Percentiles rank a stretch among this genome's conserved stretches.
Evolutionary conservation across 140 eudicot genomes (phyloP).

Genomic region (Anethum foeniculum): DNA sequence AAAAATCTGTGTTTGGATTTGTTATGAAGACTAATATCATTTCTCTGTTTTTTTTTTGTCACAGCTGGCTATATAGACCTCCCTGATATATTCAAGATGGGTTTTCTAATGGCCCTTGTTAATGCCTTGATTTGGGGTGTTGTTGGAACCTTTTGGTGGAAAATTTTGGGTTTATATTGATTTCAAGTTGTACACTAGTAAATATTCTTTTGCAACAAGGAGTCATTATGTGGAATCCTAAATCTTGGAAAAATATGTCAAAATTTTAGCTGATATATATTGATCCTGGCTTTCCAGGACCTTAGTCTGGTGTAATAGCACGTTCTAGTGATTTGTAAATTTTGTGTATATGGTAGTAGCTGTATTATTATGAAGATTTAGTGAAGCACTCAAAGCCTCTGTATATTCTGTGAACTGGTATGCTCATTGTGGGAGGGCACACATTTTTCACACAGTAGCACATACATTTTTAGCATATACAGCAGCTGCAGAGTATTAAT

Average conservation of each 20-base stretch:
- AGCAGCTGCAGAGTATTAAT: too few species aligned
- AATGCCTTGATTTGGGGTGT: conserved; percentile 67
- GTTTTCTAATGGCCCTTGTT: conserved; percentile 62
- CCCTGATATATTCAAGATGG: conserved; percentile 64
- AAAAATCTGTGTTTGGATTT: neutral
- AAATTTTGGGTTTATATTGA: conserved; percentile 68
- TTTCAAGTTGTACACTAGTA: conserved; percentile 26
- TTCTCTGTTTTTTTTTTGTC: conserved; percentile 15
- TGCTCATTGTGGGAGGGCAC: neutral
- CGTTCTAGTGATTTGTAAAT: neutral
- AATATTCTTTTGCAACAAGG: neutral
- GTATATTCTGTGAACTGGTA: neutral
- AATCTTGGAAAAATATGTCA: neutral
- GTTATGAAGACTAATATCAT: neutral
- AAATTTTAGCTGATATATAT: neutral
- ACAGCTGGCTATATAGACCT: conserved; percentile 79
- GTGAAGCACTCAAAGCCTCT: neutral
- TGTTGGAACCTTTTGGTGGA: conserved; percentile 82
- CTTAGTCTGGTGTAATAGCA: neutral
- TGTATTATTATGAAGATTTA: neutral
- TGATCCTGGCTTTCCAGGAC: neutral
- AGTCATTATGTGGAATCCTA: neutral
- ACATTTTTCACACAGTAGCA: neutral
- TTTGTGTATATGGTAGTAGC: neutral
- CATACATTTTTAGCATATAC: too few species aligned